Conservation (phyloP, 345 rosid genomes). For the Euphorbia pulcherrima region DNA sequence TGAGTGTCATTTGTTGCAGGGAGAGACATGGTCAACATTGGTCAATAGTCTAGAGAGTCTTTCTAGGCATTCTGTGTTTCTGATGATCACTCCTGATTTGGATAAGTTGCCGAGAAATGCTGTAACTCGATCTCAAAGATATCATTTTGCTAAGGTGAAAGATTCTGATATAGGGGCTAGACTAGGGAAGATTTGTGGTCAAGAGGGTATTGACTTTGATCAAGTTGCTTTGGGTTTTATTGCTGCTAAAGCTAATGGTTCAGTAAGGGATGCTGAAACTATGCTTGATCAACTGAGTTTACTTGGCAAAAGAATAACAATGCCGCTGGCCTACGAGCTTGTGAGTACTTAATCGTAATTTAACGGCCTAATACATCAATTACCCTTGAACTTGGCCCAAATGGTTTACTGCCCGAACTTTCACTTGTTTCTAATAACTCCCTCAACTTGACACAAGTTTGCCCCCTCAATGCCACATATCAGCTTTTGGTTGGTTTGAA, state of each 20-base stretch:
- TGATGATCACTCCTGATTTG: conserved; percentile 76
- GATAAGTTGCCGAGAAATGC: conserved; percentile 76
- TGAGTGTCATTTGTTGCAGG: conserved; percentile 76
- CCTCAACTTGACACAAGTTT: no score
- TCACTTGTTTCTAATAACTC: no score
- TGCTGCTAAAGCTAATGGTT: conserved; percentile 91
- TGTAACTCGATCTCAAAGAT: conserved; percentile 70
- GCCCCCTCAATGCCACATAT: no score
- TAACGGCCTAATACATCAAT: no score
- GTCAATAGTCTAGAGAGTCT: conserved; percentile 61
- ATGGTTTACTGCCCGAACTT: no score
- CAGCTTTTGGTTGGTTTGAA: no score
- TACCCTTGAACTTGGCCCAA: no score
- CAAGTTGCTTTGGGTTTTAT: conserved; percentile 71
- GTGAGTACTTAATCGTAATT: conserved; percentile 46
- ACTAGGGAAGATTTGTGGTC: conserved; percentile 58
- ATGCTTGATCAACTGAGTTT: conserved; percentile 94
- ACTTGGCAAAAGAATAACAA: conserved; percentile 75
- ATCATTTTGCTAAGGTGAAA: conserved; percentile 70
- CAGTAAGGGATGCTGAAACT: conserved; percentile 89
- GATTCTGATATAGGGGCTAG: conserved; percentile 58
- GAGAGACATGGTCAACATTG: conserved; percentile 72
- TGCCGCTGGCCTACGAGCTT: conserved; percentile 73
- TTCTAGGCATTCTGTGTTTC: conserved; percentile 62
- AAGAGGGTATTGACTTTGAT: conserved; percentile 74